Percentiles rank a stretch among this genome's conserved stretches.
Evolutionary conservation across 371 early-diverging fungal species (phyloP).

Genomic region (Lichtheimia hyalospora): DNA sequence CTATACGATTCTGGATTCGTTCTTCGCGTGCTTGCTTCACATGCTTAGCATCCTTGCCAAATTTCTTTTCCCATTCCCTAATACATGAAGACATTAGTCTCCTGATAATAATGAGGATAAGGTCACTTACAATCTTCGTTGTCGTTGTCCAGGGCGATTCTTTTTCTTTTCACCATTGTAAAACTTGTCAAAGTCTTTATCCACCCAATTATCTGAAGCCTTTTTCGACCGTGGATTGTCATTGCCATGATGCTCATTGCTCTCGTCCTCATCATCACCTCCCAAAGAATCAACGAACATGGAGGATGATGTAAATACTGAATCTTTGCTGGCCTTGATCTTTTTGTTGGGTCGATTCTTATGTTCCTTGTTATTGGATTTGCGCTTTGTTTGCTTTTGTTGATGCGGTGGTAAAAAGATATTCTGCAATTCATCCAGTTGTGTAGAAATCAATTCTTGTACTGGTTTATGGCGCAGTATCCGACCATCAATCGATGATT

Average conservation of each 20-base stretch:
- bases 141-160: conserved; percentile 43
- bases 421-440: conserved; percentile 19
- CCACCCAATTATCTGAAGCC: not conserved
- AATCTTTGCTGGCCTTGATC: not conserved
- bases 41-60: conserved; percentile 45
- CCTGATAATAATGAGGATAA: not conserved
- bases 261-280: conserved; percentile 14
- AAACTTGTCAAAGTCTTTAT: conserved; percentile 34
- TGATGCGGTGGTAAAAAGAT: conserved; percentile 10
- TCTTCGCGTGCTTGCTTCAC: conserved; percentile 29
- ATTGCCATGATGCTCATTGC: conserved; percentile 6
- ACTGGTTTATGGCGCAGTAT: conserved; percentile 27
- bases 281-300: conserved; percentile 34
- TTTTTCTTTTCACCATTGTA: conserved; percentile 40
- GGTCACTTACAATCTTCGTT: conserved; percentile 39
- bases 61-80: conserved; percentile 42
- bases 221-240: conserved; percentile 1
- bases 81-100: not conserved
- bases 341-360: conserved; percentile 14
- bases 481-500: conserved; percentile 29
- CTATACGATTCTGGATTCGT: conserved; percentile 13
- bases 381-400: not conserved
- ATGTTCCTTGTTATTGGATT: conserved; percentile 14
- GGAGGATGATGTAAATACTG: conserved; percentile 16
- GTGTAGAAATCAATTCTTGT: conserved; percentile 18